These are phyloP conservation scores for Coemansia sp. DNA, from an alignment of 371 early-diverging fungal species.

Conservation along the genomic window DNA sequence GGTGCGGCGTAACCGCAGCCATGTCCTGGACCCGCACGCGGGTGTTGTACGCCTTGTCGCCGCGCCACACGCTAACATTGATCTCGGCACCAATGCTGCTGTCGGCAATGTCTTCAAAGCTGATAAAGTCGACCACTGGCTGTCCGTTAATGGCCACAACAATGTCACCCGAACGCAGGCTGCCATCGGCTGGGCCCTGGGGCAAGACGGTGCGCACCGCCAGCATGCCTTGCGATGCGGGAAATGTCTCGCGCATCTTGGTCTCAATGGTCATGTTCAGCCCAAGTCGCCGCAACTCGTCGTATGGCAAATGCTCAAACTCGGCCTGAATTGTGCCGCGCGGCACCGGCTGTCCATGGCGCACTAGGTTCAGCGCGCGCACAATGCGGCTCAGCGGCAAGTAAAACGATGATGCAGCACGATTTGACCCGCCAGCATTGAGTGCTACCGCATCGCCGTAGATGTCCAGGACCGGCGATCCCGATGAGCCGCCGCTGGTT, in stretches of 20 bases:
- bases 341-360: conserved; percentile 66
- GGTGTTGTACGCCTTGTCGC: conserved; percentile 57
- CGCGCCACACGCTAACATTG: conserved; percentile 68
- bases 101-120: conserved; percentile 60
- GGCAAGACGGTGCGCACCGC: conserved; percentile 81
- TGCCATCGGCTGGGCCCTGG: conserved; percentile 72
- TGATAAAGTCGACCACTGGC: conserved; percentile 81
- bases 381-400: conserved; percentile 84
- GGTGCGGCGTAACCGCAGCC: conserved; percentile 69
- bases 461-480: conserved; percentile 90
- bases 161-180: conserved; percentile 86
- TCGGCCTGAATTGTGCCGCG: conserved; percentile 90
- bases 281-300: conserved; percentile 75
- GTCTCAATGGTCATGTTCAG: conserved; percentile 69
- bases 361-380: conserved; percentile 74
- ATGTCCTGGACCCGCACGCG: conserved; percentile 71
- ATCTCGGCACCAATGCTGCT: conserved; percentile 62
- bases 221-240: conserved; percentile 86
- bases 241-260: conserved; percentile 62
- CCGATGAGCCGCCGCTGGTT: conserved; percentile 79
- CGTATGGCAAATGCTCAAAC: conserved; percentile 62
- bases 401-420: conserved; percentile 90
- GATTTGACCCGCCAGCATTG: conserved; percentile 81
- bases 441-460: conserved; percentile 92
- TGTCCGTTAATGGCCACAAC: conserved; percentile 75